Conservation (phyloP, 805 yeast species). For the Torulaspora delbrueckii region DNA sequence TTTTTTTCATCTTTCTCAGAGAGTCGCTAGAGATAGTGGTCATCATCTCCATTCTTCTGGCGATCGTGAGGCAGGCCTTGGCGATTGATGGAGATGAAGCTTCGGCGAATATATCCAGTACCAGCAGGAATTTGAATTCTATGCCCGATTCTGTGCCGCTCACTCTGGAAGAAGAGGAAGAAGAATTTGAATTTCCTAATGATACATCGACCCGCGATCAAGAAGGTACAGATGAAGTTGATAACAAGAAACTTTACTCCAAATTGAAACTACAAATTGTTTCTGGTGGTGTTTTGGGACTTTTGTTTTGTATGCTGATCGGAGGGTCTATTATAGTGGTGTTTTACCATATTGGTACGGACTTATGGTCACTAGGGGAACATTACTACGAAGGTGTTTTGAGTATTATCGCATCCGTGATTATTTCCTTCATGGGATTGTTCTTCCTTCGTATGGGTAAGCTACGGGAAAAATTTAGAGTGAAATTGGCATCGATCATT, state of each 20-base stretch:
- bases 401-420: conserved; percentile 68
- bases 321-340: conserved; percentile 67
- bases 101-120: not conserved
- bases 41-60: conserved; percentile 66
- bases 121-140: conserved; percentile 8
- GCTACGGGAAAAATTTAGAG: conserved; percentile 76
- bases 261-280: conserved; percentile 66
- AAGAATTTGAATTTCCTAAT: conserved; percentile 17
- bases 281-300: conserved; percentile 73
- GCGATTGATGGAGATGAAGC: conserved; percentile 34
- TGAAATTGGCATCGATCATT: conserved; percentile 47
- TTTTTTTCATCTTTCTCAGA: conserved; percentile 65
- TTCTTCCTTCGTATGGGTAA: conserved; percentile 76
- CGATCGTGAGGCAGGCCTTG: conserved; percentile 61
- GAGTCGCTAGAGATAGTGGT: conserved; percentile 76
- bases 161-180: conserved; percentile 32
- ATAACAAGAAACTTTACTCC: conserved; percentile 37
- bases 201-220: conserved; percentile 9
- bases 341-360: conserved; percentile 75
- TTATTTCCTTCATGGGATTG: conserved; percentile 83
- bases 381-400: conserved; percentile 85
- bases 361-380: conserved; percentile 83
- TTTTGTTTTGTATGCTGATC: conserved; percentile 60
- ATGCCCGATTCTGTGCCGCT: conserved; percentile 11
- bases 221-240: conserved; percentile 23